A percentile compares a stretch with the other conserved stretches of the same genome.
phyloP scores from a whole-genome alignment of 352 stramenopile genomes.

The Phytopythium oedochilum region DNA sequence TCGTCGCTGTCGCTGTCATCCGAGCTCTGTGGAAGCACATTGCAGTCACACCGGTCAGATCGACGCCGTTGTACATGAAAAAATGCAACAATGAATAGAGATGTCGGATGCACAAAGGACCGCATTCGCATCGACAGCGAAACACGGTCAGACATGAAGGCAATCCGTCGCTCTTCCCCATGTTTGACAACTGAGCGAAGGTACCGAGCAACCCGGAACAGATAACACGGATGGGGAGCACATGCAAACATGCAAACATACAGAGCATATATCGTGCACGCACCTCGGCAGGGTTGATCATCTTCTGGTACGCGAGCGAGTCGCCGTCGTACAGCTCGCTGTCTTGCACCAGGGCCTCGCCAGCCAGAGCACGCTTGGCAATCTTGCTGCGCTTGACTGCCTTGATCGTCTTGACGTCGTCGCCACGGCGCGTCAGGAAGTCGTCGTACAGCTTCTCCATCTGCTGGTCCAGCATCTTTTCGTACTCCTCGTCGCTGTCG shows the following conservation, averaged over 20 bases:
- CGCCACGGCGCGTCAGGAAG: slow-evolving; percentile 69
- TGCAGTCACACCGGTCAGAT: background rate
- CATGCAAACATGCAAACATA: slow-evolving; percentile 17
- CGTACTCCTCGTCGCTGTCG: slow-evolving; percentile 77
- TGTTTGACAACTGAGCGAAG: slow-evolving; percentile 90
- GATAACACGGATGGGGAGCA: slow-evolving; percentile 88
- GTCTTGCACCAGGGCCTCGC: slow-evolving; percentile 74
- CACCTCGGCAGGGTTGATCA: slow-evolving; percentile 87
- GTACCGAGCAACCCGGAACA: slow-evolving; percentile 87
- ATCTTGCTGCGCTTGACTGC: slow-evolving; percentile 84
- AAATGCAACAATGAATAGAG: slow-evolving; percentile 8
- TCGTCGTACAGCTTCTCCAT: slow-evolving; percentile 88
- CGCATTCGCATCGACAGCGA: slow-evolving; percentile 23
- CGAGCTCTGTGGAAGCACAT: slow-evolving; percentile 58
- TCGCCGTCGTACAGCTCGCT: slow-evolving; percentile 82
- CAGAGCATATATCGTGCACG: slow-evolving; percentile 20
- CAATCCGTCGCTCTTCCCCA: slow-evolving; percentile 77
- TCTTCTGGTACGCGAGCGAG: slow-evolving; percentile 74
- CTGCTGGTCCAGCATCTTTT: slow-evolving; percentile 68
- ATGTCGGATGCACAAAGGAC: slow-evolving; percentile 83
- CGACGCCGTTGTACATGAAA: background rate
- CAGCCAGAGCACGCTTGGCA: slow-evolving; percentile 76
- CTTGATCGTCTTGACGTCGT: slow-evolving; percentile 80
- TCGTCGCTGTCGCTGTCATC: slow-evolving; percentile 57
- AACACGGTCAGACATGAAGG: slow-evolving; percentile 79